Conservation (phyloP, 306 rosid genomes). For the Medicago truncatula region DNA sequence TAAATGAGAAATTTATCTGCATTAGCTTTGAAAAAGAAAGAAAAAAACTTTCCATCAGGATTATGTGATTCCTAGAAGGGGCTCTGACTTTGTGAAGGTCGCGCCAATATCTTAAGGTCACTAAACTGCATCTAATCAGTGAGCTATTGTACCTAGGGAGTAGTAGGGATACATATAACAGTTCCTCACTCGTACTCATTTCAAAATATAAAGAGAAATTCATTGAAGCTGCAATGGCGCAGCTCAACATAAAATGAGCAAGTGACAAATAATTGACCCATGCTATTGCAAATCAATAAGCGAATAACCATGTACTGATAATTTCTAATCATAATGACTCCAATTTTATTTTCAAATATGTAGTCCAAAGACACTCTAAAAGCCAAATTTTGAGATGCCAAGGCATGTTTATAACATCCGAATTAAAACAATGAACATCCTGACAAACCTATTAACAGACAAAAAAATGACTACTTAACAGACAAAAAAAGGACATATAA, state of each 20-base stretch:
- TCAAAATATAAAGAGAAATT: neutral
- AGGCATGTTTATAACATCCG: conserved; percentile 12
- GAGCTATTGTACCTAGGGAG: neutral
- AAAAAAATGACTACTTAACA: neutral
- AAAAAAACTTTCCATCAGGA: conserved; percentile 3
- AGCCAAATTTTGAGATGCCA: conserved; percentile 11
- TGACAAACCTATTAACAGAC: no score
- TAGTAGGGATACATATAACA: neutral
- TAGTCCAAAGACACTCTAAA: neutral
- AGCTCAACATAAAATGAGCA: no score
- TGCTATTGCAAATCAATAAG: neutral
- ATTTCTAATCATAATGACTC: neutral
- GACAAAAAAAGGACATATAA: no score
- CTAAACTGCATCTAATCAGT: conserved; percentile 21
- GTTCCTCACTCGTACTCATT: conserved; percentile 9
- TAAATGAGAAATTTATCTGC: neutral
- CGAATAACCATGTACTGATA: neutral
- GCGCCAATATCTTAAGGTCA: conserved; percentile 4
- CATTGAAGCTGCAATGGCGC: conserved; percentile 10
- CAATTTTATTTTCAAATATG: conserved; percentile 3
- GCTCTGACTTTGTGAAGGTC: neutral
- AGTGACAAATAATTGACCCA: no score
- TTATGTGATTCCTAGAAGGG: conserved; percentile 3
- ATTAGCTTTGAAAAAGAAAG: neutral
- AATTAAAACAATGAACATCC: conserved; percentile 13